Evolutionary conservation across 257 asterid genomes (phyloP).

Genomic region (Cynanchum wilfordii): DNA sequence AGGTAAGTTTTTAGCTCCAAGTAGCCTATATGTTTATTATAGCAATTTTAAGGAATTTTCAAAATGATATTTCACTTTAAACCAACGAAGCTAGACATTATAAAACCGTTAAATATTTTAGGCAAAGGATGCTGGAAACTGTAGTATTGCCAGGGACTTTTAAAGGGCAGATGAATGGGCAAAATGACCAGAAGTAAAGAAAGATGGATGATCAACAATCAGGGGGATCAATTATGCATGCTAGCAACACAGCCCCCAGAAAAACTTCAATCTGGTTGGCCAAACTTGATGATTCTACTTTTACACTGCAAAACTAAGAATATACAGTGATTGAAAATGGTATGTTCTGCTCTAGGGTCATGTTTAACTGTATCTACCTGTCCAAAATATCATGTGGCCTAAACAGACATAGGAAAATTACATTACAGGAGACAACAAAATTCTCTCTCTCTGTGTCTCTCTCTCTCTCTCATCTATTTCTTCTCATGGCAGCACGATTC

Average conservation of each 20-base stretch:
- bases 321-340: conserved; percentile 5
- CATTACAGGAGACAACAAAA: background rate
- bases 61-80: no score
- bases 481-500: conserved; percentile 34
- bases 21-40: no score
- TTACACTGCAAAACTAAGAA: conserved; percentile 12
- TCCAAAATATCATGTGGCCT: background rate
- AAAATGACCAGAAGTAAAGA: background rate
- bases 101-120: no score
- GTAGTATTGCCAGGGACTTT: background rate
- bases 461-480: conserved; percentile 14
- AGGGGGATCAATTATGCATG: background rate
- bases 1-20: no score
- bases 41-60: no score
- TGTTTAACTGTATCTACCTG: background rate
- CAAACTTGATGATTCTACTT: conserved; percentile 2
- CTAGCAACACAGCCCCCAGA: background rate
- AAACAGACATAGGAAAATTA: background rate
- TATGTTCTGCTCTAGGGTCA: background rate
- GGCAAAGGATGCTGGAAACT: background rate
- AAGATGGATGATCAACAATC: background rate
- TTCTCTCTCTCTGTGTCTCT: background rate
- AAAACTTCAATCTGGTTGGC: background rate
- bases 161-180: background rate
- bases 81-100: no score